Percentiles rank a stretch among this genome's conserved stretches.
These are phyloP conservation scores for Lasiosphaeris hirsuta DNA, from an alignment of 495 filamentous ascomycete genomes.

Conservation along the genomic window DNA sequence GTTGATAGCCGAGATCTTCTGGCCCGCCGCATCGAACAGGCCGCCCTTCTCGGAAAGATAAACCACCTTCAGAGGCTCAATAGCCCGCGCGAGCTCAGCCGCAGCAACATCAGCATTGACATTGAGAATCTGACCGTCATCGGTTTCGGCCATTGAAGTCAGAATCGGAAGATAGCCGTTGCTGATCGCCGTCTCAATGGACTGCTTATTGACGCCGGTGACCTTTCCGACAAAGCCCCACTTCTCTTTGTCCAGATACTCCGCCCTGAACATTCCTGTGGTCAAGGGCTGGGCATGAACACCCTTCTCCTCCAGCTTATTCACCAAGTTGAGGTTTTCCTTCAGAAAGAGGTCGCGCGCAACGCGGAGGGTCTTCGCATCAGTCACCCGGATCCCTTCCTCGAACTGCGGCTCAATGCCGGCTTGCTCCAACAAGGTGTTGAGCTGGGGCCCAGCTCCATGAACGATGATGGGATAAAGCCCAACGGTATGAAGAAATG, in stretches of 20 bases:
- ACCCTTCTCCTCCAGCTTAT: slow-evolving; percentile 87
- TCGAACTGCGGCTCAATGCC: slow-evolving; percentile 96
- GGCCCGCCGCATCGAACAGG: slow-evolving; percentile 86
- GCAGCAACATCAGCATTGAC: slow-evolving; percentile 98
- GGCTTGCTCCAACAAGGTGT: slow-evolving; percentile 85
- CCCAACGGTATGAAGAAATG: slow-evolving; percentile 93
- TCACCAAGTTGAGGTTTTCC: slow-evolving; percentile 93
- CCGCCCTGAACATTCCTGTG: slow-evolving; percentile 88
- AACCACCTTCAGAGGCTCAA: slow-evolving; percentile 96
- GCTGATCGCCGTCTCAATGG: slow-evolving; percentile 88
- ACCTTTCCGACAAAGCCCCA: slow-evolving; percentile 96
- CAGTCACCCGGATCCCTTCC: slow-evolving; percentile 93
- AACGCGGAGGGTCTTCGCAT: slow-evolving; percentile 89
- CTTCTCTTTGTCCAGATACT: slow-evolving; percentile 91
- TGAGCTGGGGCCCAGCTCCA: slow-evolving; percentile 93
- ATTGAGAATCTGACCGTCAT: slow-evolving; percentile 91
- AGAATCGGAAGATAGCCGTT: slow-evolving; percentile 91
- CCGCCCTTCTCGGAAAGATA: slow-evolving; percentile 98
- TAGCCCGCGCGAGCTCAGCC: slow-evolving; percentile 80
- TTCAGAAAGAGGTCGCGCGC: slow-evolving; percentile 89
- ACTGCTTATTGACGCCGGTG: slow-evolving; percentile 83
- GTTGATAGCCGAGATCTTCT: slow-evolving; percentile 98
- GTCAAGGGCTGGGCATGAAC: slow-evolving; percentile 90
- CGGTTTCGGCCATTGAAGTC: slow-evolving; percentile 94
- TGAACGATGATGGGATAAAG: slow-evolving; percentile 96